Evolutionary conservation across 108 stramenopile genomes (phyloP).

Genomic region (Chaetoceros muelleri): DNA sequence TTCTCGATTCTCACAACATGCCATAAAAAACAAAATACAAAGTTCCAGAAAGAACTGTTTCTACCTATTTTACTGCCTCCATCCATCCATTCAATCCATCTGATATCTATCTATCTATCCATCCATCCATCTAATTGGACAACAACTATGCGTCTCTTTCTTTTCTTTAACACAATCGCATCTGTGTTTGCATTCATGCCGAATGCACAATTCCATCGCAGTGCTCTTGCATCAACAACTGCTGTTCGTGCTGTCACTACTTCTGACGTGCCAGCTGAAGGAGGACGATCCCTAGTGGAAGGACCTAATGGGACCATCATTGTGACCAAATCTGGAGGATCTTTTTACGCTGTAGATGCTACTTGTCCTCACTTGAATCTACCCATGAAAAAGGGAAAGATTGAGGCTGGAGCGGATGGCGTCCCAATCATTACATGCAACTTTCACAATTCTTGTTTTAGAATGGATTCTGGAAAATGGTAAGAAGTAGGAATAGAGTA

Average conservation of each 20-base stretch:
- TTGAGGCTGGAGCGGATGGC: slow-evolving; percentile 12
- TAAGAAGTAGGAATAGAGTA: no score
- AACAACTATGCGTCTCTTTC: neutral
- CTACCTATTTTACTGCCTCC: no score
- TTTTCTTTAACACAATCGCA: neutral
- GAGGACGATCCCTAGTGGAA: slow-evolving; percentile 21
- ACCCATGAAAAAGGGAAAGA: slow-evolving; percentile 36
- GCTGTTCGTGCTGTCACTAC: neutral
- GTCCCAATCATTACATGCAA: slow-evolving; percentile 22
- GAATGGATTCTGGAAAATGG: slow-evolving; percentile 22
- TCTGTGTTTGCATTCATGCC: neutral
- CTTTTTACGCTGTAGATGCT: slow-evolving; percentile 29
- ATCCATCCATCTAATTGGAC: no score
- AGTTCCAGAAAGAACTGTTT: no score
- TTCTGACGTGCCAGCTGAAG: slow-evolving; percentile 8
- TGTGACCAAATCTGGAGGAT: slow-evolving; percentile 23
- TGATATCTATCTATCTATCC: no score
- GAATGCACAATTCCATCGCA: neutral
- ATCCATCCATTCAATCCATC: no score
- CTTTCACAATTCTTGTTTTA: slow-evolving; percentile 32
- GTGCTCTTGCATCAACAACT: no score
- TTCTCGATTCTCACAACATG: no score
- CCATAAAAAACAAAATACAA: no score
- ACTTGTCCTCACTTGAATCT: slow-evolving; percentile 34
- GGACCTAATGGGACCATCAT: slow-evolving; percentile 21